phyloP scores from a whole-genome alignment of 495 filamentous ascomycete genomes.

The Aspergillus affinis region DNA sequence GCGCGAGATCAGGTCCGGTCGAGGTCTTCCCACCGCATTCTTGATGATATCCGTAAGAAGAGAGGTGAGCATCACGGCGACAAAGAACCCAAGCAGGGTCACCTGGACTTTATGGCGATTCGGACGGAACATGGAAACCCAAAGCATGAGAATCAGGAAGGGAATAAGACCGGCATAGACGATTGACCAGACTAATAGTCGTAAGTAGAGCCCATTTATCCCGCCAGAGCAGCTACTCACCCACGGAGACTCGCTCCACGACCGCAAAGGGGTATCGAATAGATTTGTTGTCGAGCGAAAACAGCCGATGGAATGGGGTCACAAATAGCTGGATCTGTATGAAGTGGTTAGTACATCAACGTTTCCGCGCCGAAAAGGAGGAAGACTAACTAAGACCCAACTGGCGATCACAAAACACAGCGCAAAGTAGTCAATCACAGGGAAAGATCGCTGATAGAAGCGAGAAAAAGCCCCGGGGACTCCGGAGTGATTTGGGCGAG shows the following conservation, averaged over 20 bases:
- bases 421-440: constrained; percentile 79
- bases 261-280: constrained; percentile 86
- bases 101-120: constrained; percentile 81
- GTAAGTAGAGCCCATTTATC: constrained; percentile 1
- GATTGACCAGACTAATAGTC: constrained; percentile 62
- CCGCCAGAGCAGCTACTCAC: constrained; percentile 39
- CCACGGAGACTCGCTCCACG: constrained; percentile 78
- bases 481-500: constrained; percentile 29
- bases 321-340: constrained; percentile 65
- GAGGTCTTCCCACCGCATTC: constrained; percentile 84
- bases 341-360: neutral
- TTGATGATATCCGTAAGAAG: constrained; percentile 92
- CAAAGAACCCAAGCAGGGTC: constrained; percentile 74
- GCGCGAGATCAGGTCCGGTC: constrained; percentile 86
- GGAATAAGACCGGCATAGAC: constrained; percentile 74
- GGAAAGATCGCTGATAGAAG: constrained; percentile 67
- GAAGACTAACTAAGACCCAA: constrained; percentile 60
- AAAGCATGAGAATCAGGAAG: constrained; percentile 60
- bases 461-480: constrained; percentile 40
- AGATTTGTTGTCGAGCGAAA: constrained; percentile 72
- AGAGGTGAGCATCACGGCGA: constrained; percentile 71
- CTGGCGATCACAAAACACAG: constrained; percentile 64
- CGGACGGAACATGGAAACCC: constrained; percentile 60
- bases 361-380: constrained; percentile 7
- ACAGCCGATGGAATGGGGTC: constrained; percentile 81